These are phyloP conservation scores for Coemansia sp. DNA, from an alignment of 192 early-diverging fungal genomes.

Conservation along the genomic window DNA sequence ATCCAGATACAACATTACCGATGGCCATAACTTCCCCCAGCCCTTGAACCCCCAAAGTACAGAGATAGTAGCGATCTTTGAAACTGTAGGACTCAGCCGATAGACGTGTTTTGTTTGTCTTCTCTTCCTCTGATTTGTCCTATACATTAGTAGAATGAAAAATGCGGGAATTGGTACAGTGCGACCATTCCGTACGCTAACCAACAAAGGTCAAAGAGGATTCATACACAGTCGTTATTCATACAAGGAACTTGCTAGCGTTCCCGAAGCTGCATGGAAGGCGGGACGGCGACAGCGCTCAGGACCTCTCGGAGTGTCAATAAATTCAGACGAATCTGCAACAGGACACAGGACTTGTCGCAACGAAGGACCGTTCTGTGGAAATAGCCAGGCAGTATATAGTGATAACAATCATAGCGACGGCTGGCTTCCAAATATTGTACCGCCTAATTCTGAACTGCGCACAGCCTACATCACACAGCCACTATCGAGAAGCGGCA, in stretches of 20 bases:
- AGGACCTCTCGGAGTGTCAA: not conserved
- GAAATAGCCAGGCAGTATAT: constrained; percentile 17
- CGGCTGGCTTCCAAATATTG: constrained; percentile 10
- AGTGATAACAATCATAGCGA: not conserved
- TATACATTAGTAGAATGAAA: not conserved
- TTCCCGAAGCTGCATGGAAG: constrained; percentile 19
- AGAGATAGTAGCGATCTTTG: not conserved
- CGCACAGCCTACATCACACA: constrained; percentile 16
- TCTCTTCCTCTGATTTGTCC: not conserved
- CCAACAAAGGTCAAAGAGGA: not conserved
- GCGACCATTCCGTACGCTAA: not conserved
- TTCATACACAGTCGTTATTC: not conserved
- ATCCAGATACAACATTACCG: not conserved
- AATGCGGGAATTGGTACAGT: not conserved
- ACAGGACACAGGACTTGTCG: not conserved
- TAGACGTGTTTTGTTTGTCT: not conserved
- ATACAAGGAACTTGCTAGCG: constrained; percentile 21
- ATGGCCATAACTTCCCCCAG: not conserved
- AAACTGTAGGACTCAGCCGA: not conserved
- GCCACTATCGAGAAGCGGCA: constrained; percentile 5
- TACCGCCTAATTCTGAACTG: constrained; percentile 22
- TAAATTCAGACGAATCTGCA: not conserved
- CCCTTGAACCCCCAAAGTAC: not conserved
- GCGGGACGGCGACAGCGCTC: constrained; percentile 7
- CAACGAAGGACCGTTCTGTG: constrained; percentile 12